These are phyloP conservation scores for Zizania palustris DNA, from an alignment of 202 grass and related monocot species.

Conservation along the genomic window DNA sequence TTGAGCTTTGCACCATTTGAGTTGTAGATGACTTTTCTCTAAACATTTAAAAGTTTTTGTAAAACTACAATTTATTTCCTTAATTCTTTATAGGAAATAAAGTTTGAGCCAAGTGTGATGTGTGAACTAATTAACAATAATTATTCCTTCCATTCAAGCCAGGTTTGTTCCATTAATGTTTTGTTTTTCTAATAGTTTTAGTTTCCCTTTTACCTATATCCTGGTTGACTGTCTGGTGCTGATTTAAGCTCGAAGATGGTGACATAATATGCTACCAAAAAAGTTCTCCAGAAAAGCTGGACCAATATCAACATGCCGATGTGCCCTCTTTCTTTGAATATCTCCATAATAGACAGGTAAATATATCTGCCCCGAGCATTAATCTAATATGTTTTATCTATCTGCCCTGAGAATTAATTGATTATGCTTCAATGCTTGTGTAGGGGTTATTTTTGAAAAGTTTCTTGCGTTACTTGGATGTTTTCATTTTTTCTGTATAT, in stretches of 20 bases:
- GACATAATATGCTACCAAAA: slow-evolving; percentile 77
- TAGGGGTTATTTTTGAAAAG: slow-evolving; percentile 7
- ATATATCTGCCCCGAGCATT: background rate
- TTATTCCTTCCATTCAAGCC: slow-evolving; percentile 43
- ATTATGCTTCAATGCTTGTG: slow-evolving; percentile 1
- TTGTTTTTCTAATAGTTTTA: slow-evolving; percentile 18
- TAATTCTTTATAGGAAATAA: slow-evolving; percentile 62
- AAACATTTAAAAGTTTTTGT: background rate
- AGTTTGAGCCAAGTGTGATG: slow-evolving; percentile 70
- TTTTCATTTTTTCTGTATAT: slow-evolving; percentile 22
- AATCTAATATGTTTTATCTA: background rate
- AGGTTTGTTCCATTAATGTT: slow-evolving; percentile 46
- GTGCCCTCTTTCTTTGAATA: slow-evolving; percentile 74
- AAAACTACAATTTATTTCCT: slow-evolving; percentile 24
- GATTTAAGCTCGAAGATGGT: slow-evolving; percentile 60
- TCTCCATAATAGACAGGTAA: slow-evolving; percentile 71
- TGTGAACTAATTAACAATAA: slow-evolving; percentile 45
- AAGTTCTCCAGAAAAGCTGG: slow-evolving; percentile 36
- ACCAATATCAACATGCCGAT: slow-evolving; percentile 47
- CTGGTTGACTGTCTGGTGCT: slow-evolving; percentile 35
- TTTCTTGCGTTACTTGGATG: slow-evolving; percentile 27
- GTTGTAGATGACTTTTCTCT: background rate
- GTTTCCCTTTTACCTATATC: slow-evolving; percentile 3
- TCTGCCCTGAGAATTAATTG: background rate
- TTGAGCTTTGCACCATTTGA: background rate